Base-by-base conservation (phyloP, 2,329 filamentous ascomycete species). In the Aspergillus versicolor region DNA sequence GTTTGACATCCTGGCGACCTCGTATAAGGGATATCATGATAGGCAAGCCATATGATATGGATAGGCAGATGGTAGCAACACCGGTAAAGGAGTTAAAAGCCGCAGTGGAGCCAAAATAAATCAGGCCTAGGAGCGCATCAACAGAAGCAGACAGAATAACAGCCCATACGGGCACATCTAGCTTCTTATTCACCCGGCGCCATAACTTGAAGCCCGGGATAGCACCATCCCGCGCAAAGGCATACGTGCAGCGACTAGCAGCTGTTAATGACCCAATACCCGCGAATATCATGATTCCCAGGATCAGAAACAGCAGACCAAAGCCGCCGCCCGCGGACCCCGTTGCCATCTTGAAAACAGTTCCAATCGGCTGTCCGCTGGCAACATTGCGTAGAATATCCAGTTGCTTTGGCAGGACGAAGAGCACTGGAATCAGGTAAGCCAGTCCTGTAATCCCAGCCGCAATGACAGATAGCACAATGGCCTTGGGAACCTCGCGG, bases 41-140 rank as follows among this genome's bases (percentile, higher is more conserved):
- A 0, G 90, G 90, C 15, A 91, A 80, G 13, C 87, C 88, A 70
- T 92, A 92, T 0, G 88, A 90, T 4, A 86, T 85, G 0, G 85
- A 88, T 0, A 92, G 82, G 63, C 88, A 91, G 69, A 92, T 91
- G 3, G 89, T 92, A 1, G 89, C 89, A 1, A 91, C 88, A 24
- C 89, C 88, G 0, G 89, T 92, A 72, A 92, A 92, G 8, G 85
- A 87, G 77, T 88, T 89, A 77, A 92, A 92, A 0, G 90, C 90
- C 0, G 88, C 88, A 0, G 84, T 83, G 1, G 86, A 89, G 11
- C 90, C 90, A 62, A 92, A 91, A 76, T 90, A 92, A 72, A 92
- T 91, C 62, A 90, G 80, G 0, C 89, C 89, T 0, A 92, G 80
- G 11, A 92, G 75, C 63, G 85, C 88, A 70, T 89, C 86, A 43